phyloP scores from a whole-genome alignment of 306 rosid species.

The Fagus sylvatica region DNA sequence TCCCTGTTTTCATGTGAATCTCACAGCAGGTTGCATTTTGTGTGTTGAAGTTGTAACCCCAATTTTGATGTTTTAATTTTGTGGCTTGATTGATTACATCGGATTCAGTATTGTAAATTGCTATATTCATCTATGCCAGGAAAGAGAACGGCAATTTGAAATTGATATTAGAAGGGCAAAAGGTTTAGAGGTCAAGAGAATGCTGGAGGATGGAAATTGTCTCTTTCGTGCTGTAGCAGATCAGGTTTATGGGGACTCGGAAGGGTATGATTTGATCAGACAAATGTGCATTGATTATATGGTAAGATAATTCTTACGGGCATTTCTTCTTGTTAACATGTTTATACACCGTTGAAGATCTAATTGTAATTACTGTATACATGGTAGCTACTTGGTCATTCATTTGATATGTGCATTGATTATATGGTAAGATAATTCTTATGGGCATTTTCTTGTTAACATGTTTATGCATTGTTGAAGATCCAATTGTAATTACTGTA shows the following conservation, averaged over 20 bases:
- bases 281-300: conserved; percentile 94
- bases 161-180: conserved; percentile 76
- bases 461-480: conserved; percentile 13
- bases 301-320: conserved; percentile 43
- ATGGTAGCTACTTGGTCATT: neutral
- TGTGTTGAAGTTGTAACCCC: neutral
- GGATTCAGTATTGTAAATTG: neutral
- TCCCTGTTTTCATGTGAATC: neutral
- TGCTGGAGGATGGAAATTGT: conserved; percentile 96
- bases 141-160: conserved; percentile 89
- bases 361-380: neutral
- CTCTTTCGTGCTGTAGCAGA: conserved; percentile 97
- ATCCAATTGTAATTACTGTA: neutral
- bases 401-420: conserved; percentile 62
- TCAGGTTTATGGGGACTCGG: conserved; percentile 96
- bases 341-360: conserved; percentile 10
- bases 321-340: neutral
- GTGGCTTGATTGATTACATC: conserved; percentile 16
- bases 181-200: conserved; percentile 85
- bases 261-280: conserved; percentile 67
- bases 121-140: conserved; percentile 49
- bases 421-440: conserved; percentile 66
- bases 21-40: neutral
- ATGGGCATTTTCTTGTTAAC: neutral
- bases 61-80: neutral